Conservation (phyloP, 1,284 basidiomycete genomes). For the Fomitiporia mediterranea region DNA sequence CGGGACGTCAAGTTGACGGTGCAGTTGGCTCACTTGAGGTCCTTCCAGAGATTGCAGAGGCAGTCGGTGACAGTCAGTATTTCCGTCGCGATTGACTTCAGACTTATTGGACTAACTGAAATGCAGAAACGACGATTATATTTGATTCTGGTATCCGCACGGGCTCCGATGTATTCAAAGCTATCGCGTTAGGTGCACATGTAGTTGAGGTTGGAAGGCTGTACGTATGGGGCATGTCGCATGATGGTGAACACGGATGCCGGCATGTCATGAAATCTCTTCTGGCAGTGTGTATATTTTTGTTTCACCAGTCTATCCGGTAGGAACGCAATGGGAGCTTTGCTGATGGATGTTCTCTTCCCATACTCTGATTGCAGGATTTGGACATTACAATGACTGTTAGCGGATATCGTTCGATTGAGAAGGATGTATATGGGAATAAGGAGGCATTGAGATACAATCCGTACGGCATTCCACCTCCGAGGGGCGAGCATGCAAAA, state of each 20-base stretch:
- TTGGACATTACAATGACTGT: constrained; percentile 55
- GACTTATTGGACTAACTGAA: not conserved
- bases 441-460: constrained; percentile 35
- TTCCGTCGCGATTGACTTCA: not conserved
- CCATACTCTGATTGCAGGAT: too few relatives aligned
- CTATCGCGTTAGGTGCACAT: constrained; percentile 45
- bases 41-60: constrained; percentile 48
- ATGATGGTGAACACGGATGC: constrained; percentile 43
- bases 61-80: constrained; percentile 43
- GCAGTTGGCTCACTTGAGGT: constrained; percentile 51
- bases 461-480: constrained; percentile 35
- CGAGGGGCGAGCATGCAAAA: constrained; percentile 36
- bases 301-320: not conserved
- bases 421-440: constrained; percentile 35
- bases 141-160: constrained; percentile 59
- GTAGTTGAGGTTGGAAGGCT: constrained; percentile 43
- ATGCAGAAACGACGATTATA: constrained; percentile 48
- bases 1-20: constrained; percentile 57
- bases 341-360: not conserved
- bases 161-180: constrained; percentile 56
- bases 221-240: constrained; percentile 49
- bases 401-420: constrained; percentile 40
- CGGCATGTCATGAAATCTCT: constrained; percentile 57
- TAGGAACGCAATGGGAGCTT: too few relatives aligned
- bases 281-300: constrained; percentile 35